Percentiles rank a stretch among this genome's conserved stretches.
phyloP scores from a whole-genome alignment of 768 basidiomycete genomes.

The Lactarius tabidus region DNA sequence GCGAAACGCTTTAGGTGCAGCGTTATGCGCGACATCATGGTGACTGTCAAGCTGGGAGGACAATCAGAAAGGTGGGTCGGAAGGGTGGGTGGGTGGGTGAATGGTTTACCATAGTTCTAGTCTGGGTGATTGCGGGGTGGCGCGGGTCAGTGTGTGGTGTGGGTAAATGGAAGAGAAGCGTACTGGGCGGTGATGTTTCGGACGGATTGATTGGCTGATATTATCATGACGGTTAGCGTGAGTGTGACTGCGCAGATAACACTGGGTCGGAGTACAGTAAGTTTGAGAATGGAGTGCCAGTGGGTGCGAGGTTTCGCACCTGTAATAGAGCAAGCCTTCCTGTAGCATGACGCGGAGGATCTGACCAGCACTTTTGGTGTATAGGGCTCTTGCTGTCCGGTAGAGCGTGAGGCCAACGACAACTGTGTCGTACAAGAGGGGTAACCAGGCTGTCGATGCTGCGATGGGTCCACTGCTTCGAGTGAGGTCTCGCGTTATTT shows the following conservation, averaged over 20 bases:
- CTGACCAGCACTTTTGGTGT: background rate
- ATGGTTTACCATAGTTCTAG: constrained; percentile 11
- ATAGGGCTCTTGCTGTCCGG: constrained; percentile 27
- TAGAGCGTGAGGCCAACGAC: constrained; percentile 35
- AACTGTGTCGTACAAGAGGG: constrained; percentile 39
- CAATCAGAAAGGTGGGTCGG: background rate
- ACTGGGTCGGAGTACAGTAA: constrained; percentile 23
- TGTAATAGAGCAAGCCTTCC: constrained; percentile 19
- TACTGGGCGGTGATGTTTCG: constrained; percentile 39
- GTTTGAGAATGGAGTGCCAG: background rate
- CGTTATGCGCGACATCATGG: constrained; percentile 69
- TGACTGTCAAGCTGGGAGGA: constrained; percentile 36
- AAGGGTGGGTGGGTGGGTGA: background rate
- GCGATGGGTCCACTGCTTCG: constrained; percentile 28
- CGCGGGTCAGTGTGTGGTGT: background rate
- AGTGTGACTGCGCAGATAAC: constrained; percentile 39
- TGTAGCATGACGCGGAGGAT: constrained; percentile 14
- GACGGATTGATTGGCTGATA: constrained; percentile 29
- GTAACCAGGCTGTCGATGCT: constrained; percentile 40
- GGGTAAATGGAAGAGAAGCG: background rate
- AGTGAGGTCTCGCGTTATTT: background rate
- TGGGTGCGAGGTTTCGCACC: constrained; percentile 1
- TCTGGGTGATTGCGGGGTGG: background rate
- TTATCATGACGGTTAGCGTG: constrained; percentile 39
- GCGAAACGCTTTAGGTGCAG: constrained; percentile 40